phyloP scores from a whole-genome alignment of 495 filamentous ascomycete species.

The Aspergillus heteromorphus region DNA sequence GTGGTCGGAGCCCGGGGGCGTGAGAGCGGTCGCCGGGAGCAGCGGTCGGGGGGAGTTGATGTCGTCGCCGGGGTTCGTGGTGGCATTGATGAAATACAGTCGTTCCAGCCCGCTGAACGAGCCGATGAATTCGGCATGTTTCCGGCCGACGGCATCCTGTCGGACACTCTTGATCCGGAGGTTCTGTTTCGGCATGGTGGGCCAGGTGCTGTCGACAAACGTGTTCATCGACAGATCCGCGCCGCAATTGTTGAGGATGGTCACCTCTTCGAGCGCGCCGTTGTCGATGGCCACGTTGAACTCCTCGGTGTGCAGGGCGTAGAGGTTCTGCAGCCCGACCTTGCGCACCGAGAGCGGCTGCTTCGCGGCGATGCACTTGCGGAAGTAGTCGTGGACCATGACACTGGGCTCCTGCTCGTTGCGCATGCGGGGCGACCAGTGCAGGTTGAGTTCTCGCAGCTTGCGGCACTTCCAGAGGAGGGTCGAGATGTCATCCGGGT shows the following conservation, averaged over 20 bases:
- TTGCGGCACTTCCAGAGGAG: slow-evolving; percentile 48
- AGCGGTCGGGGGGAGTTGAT: slow-evolving; percentile 25
- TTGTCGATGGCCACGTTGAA: slow-evolving; percentile 38
- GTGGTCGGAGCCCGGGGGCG: slow-evolving; percentile 24
- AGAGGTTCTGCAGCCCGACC: slow-evolving; percentile 52
- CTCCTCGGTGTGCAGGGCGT: slow-evolving; percentile 44
- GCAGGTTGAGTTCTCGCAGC: slow-evolving; percentile 48
- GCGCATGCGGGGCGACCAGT: slow-evolving; percentile 61
- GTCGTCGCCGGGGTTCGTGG: slow-evolving; percentile 22
- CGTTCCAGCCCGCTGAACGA: slow-evolving; percentile 37
- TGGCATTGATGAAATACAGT: slow-evolving; percentile 42
- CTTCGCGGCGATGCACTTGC: slow-evolving; percentile 42
- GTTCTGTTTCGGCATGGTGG: slow-evolving; percentile 19
- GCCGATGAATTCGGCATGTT: slow-evolving; percentile 35
- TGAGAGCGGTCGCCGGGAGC: slow-evolving; percentile 18
- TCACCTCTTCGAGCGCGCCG: slow-evolving; percentile 42
- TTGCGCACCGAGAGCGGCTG: slow-evolving; percentile 43
- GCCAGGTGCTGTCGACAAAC: slow-evolving; percentile 53
- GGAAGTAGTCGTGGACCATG: slow-evolving; percentile 51
- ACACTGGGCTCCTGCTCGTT: slow-evolving; percentile 52
- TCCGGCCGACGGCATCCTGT: slow-evolving; percentile 36
- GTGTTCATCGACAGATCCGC: slow-evolving; percentile 39
- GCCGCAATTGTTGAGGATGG: slow-evolving; percentile 44
- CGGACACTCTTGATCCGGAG: slow-evolving; percentile 36
- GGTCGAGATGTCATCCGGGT: slow-evolving; percentile 58